Conservation (phyloP, 176 grass and related monocot species). For the Themeda triandra region DNA sequence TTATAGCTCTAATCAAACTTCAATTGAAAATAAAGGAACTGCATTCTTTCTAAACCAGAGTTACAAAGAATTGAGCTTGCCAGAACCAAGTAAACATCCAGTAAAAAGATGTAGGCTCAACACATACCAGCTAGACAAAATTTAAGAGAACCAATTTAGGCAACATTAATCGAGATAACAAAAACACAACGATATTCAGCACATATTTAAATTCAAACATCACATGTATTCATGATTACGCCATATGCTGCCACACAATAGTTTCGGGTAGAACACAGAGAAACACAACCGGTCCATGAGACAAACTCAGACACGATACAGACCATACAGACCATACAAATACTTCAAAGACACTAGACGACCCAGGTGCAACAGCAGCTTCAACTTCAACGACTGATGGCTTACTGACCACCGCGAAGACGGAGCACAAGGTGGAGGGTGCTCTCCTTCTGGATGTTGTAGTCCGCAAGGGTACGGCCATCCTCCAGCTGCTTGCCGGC, state of each 20-base stretch:
- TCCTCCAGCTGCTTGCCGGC: constrained; percentile 70
- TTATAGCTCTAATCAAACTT: too few species aligned
- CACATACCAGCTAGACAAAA: too few species aligned
- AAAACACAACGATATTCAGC: too few species aligned
- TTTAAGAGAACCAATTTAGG: too few species aligned
- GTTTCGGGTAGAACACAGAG: background rate
- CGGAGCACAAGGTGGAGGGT: background rate
- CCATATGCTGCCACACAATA: background rate
- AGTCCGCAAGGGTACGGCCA: constrained; percentile 47
- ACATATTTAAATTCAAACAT: background rate
- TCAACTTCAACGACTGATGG: background rate
- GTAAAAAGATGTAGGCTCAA: too few species aligned
- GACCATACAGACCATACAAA: background rate
- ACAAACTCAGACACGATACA: background rate
- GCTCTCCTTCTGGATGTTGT: constrained; percentile 66
- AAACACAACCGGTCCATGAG: background rate
- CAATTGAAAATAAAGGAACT: too few species aligned
- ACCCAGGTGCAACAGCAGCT: constrained; percentile 18
- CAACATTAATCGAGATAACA: too few species aligned
- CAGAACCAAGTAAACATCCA: too few species aligned
- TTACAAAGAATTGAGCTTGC: too few species aligned
- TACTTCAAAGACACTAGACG: background rate
- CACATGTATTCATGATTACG: background rate
- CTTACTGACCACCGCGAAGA: constrained; percentile 52
- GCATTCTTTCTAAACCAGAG: too few species aligned